A percentile compares a stretch with the other conserved stretches of the same genome.
Evolutionary conservation across 495 filamentous ascomycete genomes (phyloP).

Genomic region (Annulohypoxylon bovei): DNA sequence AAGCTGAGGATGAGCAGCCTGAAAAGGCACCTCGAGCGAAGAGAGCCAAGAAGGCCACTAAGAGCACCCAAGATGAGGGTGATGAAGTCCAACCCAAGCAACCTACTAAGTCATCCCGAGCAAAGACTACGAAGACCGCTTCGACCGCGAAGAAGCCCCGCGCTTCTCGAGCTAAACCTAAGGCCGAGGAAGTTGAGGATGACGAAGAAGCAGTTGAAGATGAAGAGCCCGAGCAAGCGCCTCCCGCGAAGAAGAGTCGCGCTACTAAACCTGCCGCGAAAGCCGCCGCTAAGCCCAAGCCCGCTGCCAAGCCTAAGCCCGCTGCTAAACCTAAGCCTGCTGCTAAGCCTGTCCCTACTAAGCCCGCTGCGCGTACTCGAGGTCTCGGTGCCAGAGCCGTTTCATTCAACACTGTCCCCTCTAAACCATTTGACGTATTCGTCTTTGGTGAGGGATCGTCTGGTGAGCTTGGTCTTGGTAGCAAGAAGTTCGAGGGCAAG

Average conservation of each 20-base stretch:
- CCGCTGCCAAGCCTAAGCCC: not conserved
- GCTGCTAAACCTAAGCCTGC: constrained; percentile 17
- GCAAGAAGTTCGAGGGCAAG: constrained; percentile 55
- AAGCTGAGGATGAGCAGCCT: not conserved
- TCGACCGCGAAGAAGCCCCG: constrained; percentile 2
- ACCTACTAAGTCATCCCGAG: not conserved
- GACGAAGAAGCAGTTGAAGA: not conserved
- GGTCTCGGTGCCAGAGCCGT: constrained; percentile 27
- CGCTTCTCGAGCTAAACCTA: not conserved
- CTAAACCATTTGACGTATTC: constrained; percentile 59
- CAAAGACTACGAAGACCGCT: not conserved
- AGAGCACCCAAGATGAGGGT: too few relatives aligned
- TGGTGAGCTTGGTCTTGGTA: constrained; percentile 65
- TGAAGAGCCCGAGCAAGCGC: not conserved
- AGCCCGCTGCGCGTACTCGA: not conserved
- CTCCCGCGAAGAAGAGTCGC: not conserved
- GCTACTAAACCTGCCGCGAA: not conserved
- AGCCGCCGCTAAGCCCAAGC: constrained; percentile 12
- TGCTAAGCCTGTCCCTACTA: not conserved
- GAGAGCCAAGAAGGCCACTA: constrained; percentile 14
- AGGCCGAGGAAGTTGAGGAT: not conserved
- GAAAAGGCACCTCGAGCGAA: constrained; percentile 28
- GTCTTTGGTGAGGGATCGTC: constrained; percentile 65
- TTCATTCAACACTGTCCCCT: constrained; percentile 55
- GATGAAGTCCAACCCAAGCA: not conserved